Evolutionary conservation across 177 flowering plant species (phyloP).

Genomic region (Telopea speciosissima): DNA sequence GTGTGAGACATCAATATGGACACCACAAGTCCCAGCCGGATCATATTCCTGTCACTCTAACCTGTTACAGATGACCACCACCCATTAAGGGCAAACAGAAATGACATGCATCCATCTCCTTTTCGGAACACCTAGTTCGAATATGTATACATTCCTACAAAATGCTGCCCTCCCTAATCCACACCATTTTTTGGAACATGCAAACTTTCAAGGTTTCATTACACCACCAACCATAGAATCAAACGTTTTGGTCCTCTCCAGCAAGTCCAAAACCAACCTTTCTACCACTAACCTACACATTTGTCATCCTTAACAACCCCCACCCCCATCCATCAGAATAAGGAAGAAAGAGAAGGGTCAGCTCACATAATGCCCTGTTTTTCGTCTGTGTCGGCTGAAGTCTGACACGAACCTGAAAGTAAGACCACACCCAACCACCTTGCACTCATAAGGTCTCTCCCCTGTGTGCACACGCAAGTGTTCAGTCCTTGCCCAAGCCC

Average conservation of each 20-base stretch:
- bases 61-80: background rate
- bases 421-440: conserved; percentile 65
- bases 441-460: conserved; percentile 78
- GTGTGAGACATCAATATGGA: background rate
- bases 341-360: background rate
- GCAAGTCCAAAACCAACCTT: background rate
- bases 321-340: background rate
- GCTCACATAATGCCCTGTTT: conserved; percentile 62
- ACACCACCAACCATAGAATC: background rate
- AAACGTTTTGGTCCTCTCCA: conserved; percentile 1
- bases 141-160: too few species aligned
- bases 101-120: background rate
- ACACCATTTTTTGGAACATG: background rate
- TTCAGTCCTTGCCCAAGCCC: conserved; percentile 97
- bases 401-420: conserved; percentile 90
- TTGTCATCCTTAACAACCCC: background rate
- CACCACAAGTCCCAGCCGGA: background rate
- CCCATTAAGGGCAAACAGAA: background rate
- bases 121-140: too few species aligned
- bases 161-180: background rate
- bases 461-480: conserved; percentile 85
- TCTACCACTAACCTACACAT: background rate
- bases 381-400: conserved; percentile 77
- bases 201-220: background rate
- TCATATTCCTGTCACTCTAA: background rate